phyloP scores from a whole-genome alignment of 805 yeast species.

The Ogataea zsoltii region DNA sequence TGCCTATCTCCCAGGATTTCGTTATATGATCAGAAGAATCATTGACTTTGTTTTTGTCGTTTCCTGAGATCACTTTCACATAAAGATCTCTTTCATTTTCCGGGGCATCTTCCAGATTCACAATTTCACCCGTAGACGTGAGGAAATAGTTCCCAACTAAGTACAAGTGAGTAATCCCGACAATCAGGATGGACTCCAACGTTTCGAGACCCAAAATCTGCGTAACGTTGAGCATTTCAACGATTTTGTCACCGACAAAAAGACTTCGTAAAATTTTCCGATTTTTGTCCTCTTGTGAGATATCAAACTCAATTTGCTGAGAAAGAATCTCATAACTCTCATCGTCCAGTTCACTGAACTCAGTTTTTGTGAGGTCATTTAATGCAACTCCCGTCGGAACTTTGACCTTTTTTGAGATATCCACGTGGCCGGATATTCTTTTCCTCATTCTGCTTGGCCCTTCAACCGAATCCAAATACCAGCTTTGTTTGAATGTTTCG shows the following conservation, averaged over 20 bases:
- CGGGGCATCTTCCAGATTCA: slow-evolving; percentile 69
- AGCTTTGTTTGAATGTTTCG: slow-evolving; percentile 29
- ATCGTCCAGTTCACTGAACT: slow-evolving; percentile 5
- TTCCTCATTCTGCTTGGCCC: slow-evolving; percentile 68
- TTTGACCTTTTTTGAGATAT: slow-evolving; percentile 26
- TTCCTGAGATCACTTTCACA: slow-evolving; percentile 54
- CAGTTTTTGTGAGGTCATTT: slow-evolving; percentile 2
- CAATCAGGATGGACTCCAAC: slow-evolving; percentile 69
- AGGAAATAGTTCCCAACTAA: slow-evolving; percentile 70
- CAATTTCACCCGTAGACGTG: slow-evolving; percentile 51
- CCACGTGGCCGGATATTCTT: slow-evolving; percentile 50
- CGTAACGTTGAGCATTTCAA: slow-evolving; percentile 73
- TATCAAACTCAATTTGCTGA: slow-evolving; percentile 37
- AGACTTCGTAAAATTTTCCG: slow-evolving; percentile 71
- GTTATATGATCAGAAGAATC: slow-evolving; percentile 43
- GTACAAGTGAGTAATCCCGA: slow-evolving; percentile 66
- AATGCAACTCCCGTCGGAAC: slow-evolving; percentile 27
- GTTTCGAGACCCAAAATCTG: slow-evolving; percentile 76
- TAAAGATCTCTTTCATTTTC: slow-evolving; percentile 63
- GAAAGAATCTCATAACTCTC: slow-evolving; percentile 42
- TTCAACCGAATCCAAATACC: slow-evolving; percentile 68
- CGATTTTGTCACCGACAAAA: slow-evolving; percentile 68
- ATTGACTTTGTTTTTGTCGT: slow-evolving; percentile 11
- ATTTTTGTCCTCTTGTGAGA: slow-evolving; percentile 62
- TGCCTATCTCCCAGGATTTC: slow-evolving; percentile 59